A percentile compares a stretch with the other conserved stretches of the same genome.
Evolutionary conservation across 108 stramenopile genomes (phyloP).

Genomic region (Nannochloropsis oceanica): DNA sequence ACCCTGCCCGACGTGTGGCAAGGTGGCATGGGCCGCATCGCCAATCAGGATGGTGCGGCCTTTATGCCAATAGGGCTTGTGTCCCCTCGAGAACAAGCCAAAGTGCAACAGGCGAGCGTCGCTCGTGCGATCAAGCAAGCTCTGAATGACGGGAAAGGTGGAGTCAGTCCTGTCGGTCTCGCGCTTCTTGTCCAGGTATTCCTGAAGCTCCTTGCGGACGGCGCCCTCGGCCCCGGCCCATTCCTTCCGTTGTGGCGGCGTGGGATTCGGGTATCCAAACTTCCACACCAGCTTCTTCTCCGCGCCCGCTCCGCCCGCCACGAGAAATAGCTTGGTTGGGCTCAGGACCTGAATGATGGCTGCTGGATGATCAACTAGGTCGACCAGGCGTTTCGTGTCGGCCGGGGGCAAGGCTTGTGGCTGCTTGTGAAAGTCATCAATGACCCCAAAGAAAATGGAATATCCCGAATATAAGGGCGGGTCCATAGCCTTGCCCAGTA

Average conservation of each 20-base stretch:
- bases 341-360: background rate
- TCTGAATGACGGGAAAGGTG: background rate
- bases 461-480: background rate
- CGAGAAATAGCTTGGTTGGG: background rate
- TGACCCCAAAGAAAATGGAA: background rate
- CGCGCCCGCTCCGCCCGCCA: background rate
- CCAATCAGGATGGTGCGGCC: background rate
- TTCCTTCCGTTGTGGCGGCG: background rate
- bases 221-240: background rate
- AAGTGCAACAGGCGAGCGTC: background rate
- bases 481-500: background rate
- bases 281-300: background rate
- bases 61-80: background rate
- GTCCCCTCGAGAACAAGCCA: background rate
- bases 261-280: background rate
- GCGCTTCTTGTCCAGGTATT: background rate
- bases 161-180: background rate
- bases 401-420: background rate
- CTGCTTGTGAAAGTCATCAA: background rate
- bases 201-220: background rate
- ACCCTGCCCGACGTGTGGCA: constrained; percentile 18
- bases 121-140: background rate
- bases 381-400: background rate
- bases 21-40: constrained; percentile 11
- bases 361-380: background rate